These are phyloP conservation scores for Globisporangium polare DNA, from an alignment of 352 stramenopile species.

Conservation along the genomic window DNA sequence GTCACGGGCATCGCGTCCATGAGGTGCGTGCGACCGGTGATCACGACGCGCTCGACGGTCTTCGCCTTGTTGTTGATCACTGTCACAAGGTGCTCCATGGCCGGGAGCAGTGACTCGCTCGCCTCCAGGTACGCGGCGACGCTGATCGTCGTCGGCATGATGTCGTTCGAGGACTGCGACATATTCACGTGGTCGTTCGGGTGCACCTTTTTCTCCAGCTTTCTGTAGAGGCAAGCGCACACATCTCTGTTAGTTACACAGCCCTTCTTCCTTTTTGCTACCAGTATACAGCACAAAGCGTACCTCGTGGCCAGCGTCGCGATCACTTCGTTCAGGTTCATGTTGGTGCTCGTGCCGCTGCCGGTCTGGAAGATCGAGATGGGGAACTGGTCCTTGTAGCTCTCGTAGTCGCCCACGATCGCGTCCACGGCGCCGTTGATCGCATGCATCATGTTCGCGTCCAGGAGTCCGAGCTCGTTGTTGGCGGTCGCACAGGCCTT, in stretches of 20 bases:
- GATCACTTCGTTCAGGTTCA: conserved; percentile 98
- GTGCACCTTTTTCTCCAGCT: conserved; percentile 81
- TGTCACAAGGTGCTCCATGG: conserved; percentile 34
- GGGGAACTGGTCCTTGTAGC: conserved; percentile 40
- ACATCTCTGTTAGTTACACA: not conserved
- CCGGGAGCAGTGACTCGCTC: conserved; percentile 63
- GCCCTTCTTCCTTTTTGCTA: too few species aligned
- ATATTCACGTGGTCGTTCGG: conserved; percentile 76
- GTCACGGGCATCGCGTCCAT: conserved; percentile 74
- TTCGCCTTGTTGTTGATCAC: conserved; percentile 35
- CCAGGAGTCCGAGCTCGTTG: conserved; percentile 35
- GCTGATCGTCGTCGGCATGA: conserved; percentile 51
- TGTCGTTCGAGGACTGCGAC: conserved; percentile 68
- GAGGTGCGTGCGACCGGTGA: conserved; percentile 63
- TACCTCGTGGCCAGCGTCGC: conserved; percentile 75
- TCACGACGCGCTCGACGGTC: conserved; percentile 39
- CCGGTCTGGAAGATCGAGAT: conserved; percentile 88
- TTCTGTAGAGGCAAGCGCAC: conserved; percentile 57
- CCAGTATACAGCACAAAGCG: not conserved
- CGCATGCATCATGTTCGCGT: conserved; percentile 26
- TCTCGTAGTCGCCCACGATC: conserved; percentile 28
- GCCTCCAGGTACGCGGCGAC: conserved; percentile 46
- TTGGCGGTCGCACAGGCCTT: conserved; percentile 43
- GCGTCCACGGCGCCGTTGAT: conserved; percentile 33
- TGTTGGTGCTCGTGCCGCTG: conserved; percentile 96